Base-by-base conservation (phyloP, 441 rosid species). In the Melastoma candidum region DNA sequence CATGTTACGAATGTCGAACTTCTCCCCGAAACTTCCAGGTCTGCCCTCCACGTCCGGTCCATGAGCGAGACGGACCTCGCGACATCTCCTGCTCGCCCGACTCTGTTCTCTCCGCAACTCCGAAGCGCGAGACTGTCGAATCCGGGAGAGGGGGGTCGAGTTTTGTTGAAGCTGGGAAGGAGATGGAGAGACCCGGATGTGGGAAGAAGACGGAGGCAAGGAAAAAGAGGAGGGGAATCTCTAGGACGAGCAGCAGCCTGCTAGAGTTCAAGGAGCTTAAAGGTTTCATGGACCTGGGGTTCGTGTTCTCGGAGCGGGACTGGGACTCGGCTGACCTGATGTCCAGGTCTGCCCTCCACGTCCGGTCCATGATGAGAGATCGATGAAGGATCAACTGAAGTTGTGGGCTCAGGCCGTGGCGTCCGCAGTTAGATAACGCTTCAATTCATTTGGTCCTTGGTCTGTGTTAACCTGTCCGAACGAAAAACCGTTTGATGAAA, bases 401-500 rank as follows among this genome's bases (percentile, higher is more conserved):
- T 69, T 60, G 71, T 85, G 97, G 96, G 96, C 93, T 64, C 95
- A 79, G 53, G 73, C 86, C 11, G 86, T 84, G 51, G 95, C 95
- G 32, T 77, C 86, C 2, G 59, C 82, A 11, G 77, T 83, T 52
- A 78, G 70, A 80, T 87, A 69, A 57, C 64, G 12, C 8, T 32
- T 32, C 41, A 4, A 32, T 2, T 32, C 22, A 17, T 17, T 17
- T 17, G 22, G 22, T 17, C 22, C 22, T 17, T 17, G 22, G 22
- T 17, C 22, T 17, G 22, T 17, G 22, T 17, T 17, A 17, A 17
- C 22, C 22, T 17, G 22, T 17, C 22, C 22, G 22, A 17, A 17
- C 22, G 22, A 17, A 17, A 17, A 17, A 17, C 22, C 22, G 22
- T 17, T 17, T 17, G 22, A 17, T 17, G 22, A 17, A 17, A 17